These are phyloP conservation scores for Nothophaeocryptopus gaeumannii DNA, from an alignment of 2,329 filamentous ascomycete genomes.

Conservation along the genomic window DNA sequence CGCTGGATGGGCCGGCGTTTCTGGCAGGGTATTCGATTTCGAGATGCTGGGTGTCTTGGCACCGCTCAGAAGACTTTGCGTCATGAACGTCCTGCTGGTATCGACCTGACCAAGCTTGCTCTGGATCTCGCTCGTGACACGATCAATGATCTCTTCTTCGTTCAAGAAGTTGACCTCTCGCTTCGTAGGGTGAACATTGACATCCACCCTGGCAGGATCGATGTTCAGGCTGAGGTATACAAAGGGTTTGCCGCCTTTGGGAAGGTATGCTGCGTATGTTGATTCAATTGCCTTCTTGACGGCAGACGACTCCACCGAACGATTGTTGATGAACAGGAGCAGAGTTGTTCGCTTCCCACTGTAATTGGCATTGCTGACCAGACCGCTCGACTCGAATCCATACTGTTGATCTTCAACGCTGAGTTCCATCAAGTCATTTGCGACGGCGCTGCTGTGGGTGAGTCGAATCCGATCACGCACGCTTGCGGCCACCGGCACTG, in stretches of 20 bases:
- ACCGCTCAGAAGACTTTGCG: constrained; percentile 81
- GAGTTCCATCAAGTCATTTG: constrained; percentile 83
- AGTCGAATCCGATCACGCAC: constrained; percentile 83
- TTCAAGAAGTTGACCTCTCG: constrained; percentile 96
- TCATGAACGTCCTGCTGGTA: constrained; percentile 89
- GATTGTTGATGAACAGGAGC: constrained; percentile 93
- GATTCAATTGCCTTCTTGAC: constrained; percentile 91
- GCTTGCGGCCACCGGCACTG: constrained; percentile 70
- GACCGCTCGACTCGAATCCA: constrained; percentile 78
- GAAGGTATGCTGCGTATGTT: constrained; percentile 80
- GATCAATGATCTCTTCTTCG: constrained; percentile 90
- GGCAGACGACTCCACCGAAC: constrained; percentile 82
- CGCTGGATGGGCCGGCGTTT: constrained; percentile 31
- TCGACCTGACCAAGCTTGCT: constrained; percentile 80
- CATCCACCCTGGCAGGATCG: constrained; percentile 86
- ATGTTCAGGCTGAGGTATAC: constrained; percentile 90
- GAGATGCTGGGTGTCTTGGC: constrained; percentile 46
- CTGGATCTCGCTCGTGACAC: constrained; percentile 76
- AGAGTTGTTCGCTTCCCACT: constrained; percentile 84
- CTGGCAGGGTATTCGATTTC: constrained; percentile 38
- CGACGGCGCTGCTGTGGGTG: constrained; percentile 78
- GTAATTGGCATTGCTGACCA: constrained; percentile 91
- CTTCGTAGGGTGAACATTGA: constrained; percentile 97
- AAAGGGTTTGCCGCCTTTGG: constrained; percentile 92
- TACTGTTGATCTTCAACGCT: constrained; percentile 69